Percentiles rank a stretch among this genome's conserved stretches.
Conservation (phyloP, 768 basidiomycete genomes). For the Phaffia tasmanica region DNA sequence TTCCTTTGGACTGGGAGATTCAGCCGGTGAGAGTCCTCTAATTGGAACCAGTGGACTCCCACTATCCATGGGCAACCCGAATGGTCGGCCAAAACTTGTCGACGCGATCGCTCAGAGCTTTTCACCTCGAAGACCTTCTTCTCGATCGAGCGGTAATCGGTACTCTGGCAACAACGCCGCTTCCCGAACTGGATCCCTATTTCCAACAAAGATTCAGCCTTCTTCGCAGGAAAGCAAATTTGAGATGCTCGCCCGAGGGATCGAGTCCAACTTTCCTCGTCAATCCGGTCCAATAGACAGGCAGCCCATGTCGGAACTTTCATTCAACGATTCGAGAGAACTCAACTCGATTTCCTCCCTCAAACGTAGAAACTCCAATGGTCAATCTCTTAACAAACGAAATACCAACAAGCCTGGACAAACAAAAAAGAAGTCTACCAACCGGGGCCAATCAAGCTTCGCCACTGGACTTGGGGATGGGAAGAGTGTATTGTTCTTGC, state of each 20-base stretch:
- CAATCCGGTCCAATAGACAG: neutral
- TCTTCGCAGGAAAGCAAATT: conserved; percentile 14
- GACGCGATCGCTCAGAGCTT: conserved; percentile 28
- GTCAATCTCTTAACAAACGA: no score
- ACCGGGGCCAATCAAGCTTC: no score
- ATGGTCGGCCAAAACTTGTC: conserved; percentile 25
- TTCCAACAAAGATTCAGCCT: neutral
- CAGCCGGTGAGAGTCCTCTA: neutral
- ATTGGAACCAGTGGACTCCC: neutral
- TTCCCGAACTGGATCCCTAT: neutral
- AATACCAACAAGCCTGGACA: no score
- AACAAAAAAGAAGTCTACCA: no score
- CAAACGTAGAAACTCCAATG: neutral
- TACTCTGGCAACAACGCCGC: neutral
- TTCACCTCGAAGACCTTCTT: conserved; percentile 47
- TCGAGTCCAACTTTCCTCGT: conserved; percentile 19
- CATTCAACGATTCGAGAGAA: neutral
- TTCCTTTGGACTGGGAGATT: conserved; percentile 21
- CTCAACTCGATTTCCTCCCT: neutral
- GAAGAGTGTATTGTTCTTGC: conserved; percentile 1
- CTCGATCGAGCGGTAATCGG: conserved; percentile 37
- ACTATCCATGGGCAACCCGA: neutral
- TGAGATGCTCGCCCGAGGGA: conserved; percentile 22
- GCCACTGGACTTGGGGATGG: neutral
- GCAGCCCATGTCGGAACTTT: neutral